Evolutionary conservation across 768 basidiomycete genomes (phyloP).

Genomic region (Rhodotorula kratochvilovae): DNA sequence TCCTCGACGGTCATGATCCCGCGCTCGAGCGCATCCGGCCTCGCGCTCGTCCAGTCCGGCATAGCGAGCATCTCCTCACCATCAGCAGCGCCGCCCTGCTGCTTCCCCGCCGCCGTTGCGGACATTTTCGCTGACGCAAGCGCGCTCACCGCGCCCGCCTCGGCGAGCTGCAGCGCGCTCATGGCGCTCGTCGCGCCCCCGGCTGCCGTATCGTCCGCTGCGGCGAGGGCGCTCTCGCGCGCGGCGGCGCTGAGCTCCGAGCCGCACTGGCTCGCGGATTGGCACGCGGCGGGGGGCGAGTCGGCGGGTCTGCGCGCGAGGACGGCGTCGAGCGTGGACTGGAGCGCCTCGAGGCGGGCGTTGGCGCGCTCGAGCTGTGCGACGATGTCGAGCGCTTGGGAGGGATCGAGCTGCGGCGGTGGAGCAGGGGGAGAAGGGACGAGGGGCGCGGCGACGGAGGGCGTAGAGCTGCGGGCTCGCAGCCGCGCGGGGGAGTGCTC

Average conservation of each 20-base stretch:
- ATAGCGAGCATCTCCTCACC: not conserved
- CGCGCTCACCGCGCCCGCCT: not conserved
- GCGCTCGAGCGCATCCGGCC: constrained; percentile 26
- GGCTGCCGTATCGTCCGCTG: not conserved
- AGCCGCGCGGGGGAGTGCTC: not conserved
- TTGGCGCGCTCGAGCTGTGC: constrained; percentile 35
- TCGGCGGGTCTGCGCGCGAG: not conserved
- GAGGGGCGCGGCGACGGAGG: not conserved
- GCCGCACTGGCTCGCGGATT: not conserved
- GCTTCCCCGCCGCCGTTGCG: not conserved
- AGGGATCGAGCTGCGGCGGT: not conserved
- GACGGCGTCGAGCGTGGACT: constrained; percentile 16
- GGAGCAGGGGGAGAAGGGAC: not conserved
- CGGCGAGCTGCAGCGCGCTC: not conserved
- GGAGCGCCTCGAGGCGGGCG: constrained; percentile 32
- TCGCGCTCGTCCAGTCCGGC: not conserved
- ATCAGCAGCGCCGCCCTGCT: no score
- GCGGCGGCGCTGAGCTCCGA: not conserved
- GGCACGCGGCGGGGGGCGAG: not conserved
- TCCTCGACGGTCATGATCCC: constrained; percentile 27
- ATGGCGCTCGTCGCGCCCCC: not conserved
- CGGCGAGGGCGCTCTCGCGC: not conserved
- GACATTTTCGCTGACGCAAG: not conserved
- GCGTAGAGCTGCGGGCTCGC: not conserved
- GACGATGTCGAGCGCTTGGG: constrained; percentile 10